Conservation (phyloP, 495 filamentous ascomycete genomes). For the Immersiella caudata region DNA sequence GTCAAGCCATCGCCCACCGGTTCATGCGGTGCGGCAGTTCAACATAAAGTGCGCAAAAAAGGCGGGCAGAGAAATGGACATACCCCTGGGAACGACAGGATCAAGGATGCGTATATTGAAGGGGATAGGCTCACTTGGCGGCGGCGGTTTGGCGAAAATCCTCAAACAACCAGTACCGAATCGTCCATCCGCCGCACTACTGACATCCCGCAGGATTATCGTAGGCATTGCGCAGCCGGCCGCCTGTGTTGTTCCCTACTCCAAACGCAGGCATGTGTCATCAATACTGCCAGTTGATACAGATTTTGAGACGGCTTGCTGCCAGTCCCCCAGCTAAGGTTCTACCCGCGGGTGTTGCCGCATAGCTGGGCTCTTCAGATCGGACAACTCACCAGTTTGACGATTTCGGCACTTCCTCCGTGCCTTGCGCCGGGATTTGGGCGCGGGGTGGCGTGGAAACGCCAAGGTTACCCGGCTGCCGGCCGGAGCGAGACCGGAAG, state of each 20-base stretch:
- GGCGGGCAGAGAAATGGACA: not conserved
- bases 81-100: not conserved
- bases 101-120: not conserved
- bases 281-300: not conserved
- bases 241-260: not conserved
- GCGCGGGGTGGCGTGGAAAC: not conserved
- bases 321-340: not conserved
- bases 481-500: conserved; percentile 1
- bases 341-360: not conserved
- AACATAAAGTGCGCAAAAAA: conserved; percentile 13
- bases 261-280: not conserved
- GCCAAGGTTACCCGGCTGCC: not conserved
- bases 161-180: not conserved
- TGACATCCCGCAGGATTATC: not conserved
- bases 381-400: not conserved
- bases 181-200: not conserved
- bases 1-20: conserved; percentile 4
- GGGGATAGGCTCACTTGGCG: not conserved
- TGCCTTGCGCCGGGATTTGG: not conserved
- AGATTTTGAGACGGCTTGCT: too few relatives aligned
- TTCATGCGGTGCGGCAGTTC: conserved; percentile 28
- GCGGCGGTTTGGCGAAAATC: not conserved
- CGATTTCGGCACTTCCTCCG: not conserved
- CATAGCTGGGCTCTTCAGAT: not conserved
- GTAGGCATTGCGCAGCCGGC: not conserved